These are phyloP conservation scores for Coemansia guatemalensis DNA, from an alignment of 192 early-diverging fungal species.

Conservation along the genomic window DNA sequence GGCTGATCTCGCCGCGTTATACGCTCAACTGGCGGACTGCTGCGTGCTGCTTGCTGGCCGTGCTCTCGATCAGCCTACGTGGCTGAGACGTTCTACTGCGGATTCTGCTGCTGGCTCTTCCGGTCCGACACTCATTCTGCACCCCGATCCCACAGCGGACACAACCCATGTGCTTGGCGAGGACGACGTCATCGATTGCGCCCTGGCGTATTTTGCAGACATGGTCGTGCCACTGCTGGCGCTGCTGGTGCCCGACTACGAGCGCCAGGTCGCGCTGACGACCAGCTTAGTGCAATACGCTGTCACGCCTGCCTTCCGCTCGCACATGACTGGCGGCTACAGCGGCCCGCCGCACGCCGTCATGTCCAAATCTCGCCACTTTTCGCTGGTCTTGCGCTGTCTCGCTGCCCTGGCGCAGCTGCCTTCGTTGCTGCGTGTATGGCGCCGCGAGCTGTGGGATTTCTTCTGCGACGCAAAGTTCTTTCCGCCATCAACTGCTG, in stretches of 20 bases:
- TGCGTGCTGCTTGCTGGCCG: slow-evolving; percentile 76
- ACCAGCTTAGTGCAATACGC: slow-evolving; percentile 84
- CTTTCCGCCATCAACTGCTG: slow-evolving; percentile 21
- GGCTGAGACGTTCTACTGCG: slow-evolving; percentile 25
- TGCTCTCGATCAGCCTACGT: slow-evolving; percentile 64
- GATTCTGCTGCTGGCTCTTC: slow-evolving; percentile 4
- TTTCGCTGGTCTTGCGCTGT: slow-evolving; percentile 32
- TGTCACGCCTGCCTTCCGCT: slow-evolving; percentile 67
- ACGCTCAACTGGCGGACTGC: slow-evolving; percentile 61
- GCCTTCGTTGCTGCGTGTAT: slow-evolving; percentile 41
- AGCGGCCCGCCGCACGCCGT: slow-evolving; percentile 35
- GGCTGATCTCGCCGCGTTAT: slow-evolving; percentile 29
- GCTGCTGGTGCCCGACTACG: slow-evolving; percentile 71
- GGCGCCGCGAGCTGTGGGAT: slow-evolving; percentile 53
- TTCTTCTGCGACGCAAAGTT: slow-evolving; percentile 51
- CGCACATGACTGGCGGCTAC: slow-evolving; percentile 53
- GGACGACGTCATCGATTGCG: slow-evolving; percentile 69
- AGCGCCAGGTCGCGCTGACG: slow-evolving; percentile 61
- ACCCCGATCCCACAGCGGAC: slow-evolving; percentile 1
- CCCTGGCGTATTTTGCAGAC: slow-evolving; percentile 33
- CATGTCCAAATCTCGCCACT: slow-evolving; percentile 37
- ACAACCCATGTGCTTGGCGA: slow-evolving; percentile 55
- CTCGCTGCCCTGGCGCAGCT: slow-evolving; percentile 41
- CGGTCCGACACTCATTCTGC: slow-evolving; percentile 13
- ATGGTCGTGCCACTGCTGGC: slow-evolving; percentile 68